phyloP scores from a whole-genome alignment of 441 rosid genomes.

The Mallotus japonicus region DNA sequence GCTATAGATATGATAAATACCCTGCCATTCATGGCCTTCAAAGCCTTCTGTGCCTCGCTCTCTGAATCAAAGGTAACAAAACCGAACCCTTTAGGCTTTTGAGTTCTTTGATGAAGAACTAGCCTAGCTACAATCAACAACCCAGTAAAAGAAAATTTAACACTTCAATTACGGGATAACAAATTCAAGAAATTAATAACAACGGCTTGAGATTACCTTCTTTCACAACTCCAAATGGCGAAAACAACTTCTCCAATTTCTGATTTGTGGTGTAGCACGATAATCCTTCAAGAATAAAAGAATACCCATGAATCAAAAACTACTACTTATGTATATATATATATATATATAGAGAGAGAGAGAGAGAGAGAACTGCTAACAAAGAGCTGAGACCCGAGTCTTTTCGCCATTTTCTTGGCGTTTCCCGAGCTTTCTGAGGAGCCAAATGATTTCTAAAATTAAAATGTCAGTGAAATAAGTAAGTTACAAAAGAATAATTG shows the following conservation, averaged over 20 bases:
- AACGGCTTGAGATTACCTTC: constrained; percentile 35
- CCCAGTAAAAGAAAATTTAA: not conserved
- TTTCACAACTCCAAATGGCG: constrained; percentile 54
- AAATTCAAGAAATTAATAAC: not conserved
- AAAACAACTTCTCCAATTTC: constrained; percentile 43
- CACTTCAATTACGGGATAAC: not conserved
- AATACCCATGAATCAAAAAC: not conserved
- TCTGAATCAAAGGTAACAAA: constrained; percentile 52
- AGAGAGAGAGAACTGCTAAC: constrained; percentile 39
- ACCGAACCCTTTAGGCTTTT: constrained; percentile 66
- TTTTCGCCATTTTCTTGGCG: constrained; percentile 39
- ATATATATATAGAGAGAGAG: not conserved
- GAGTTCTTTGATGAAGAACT: constrained; percentile 43
- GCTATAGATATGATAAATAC: constrained; percentile 25
- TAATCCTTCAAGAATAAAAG: constrained; percentile 34
- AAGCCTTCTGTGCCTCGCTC: constrained; percentile 54
- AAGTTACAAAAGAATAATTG: too few relatives aligned
- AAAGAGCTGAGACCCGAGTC: constrained; percentile 38
- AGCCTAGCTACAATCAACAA: constrained; percentile 41
- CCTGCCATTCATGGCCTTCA: constrained; percentile 66
- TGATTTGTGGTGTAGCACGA: constrained; percentile 51
- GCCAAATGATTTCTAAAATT: not conserved
- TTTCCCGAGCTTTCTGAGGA: not conserved
- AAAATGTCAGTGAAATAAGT: too few relatives aligned
- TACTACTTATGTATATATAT: not conserved